Percentiles rank a stretch among this genome's conserved stretches.
phyloP scores from a whole-genome alignment of 2,329 filamentous ascomycete genomes.

The Phaeosphaeria sp. region DNA sequence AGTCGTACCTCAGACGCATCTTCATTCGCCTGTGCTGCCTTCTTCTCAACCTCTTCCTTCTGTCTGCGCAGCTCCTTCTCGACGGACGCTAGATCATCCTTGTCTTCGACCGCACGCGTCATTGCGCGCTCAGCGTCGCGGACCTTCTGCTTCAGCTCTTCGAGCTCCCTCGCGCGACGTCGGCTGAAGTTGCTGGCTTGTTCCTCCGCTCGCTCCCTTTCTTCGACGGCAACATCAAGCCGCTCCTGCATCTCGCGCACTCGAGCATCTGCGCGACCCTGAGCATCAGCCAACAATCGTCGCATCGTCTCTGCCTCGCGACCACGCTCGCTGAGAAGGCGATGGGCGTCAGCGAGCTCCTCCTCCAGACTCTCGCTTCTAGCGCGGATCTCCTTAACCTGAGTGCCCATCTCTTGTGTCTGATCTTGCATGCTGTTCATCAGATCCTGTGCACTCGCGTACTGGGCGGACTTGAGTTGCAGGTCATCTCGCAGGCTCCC shows the following conservation, averaged over 20 bases:
- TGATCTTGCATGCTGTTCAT: constrained; percentile 95
- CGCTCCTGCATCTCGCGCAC: constrained; percentile 87
- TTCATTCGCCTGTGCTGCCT: constrained; percentile 70
- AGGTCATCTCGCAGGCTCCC: constrained; percentile 77
- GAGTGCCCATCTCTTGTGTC: constrained; percentile 83
- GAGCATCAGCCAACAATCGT: constrained; percentile 82
- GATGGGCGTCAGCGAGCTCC: constrained; percentile 86
- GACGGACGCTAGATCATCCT: constrained; percentile 76
- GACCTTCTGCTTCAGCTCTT: constrained; percentile 80
- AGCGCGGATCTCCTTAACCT: constrained; percentile 86
- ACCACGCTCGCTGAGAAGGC: constrained; percentile 84
- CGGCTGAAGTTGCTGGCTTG: constrained; percentile 81
- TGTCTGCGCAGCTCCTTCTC: constrained; percentile 77
- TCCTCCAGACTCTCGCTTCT: constrained; percentile 89
- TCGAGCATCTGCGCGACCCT: constrained; percentile 80
- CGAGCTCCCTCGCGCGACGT: constrained; percentile 79
- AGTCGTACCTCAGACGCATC: constrained; percentile 78
- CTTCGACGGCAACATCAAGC: constrained; percentile 90
- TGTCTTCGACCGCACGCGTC: constrained; percentile 74
- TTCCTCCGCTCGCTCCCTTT: constrained; percentile 90
- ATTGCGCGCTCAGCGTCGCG: constrained; percentile 82
- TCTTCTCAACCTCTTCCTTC: constrained; percentile 76
- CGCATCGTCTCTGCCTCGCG: constrained; percentile 96
- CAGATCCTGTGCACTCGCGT: constrained; percentile 81
- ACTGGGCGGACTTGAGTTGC: constrained; percentile 83